Conservation (phyloP, 768 basidiomycete species). For the Rhizopogon salebrosus region DNA sequence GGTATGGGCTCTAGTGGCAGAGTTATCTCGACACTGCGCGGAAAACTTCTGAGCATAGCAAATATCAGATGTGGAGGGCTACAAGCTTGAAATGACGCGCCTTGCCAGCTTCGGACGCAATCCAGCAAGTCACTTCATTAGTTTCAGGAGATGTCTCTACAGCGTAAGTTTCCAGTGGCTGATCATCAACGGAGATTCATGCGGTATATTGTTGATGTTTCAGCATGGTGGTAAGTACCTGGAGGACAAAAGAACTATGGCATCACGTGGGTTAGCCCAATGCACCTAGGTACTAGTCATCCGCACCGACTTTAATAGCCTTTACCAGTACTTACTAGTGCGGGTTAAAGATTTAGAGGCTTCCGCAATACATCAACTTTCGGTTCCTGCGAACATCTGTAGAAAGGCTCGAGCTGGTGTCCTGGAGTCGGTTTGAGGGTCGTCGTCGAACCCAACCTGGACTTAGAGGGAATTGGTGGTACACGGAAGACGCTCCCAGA, state of each 20-base stretch:
- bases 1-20: neutral
- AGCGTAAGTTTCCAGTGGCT: neutral
- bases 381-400: too few species aligned
- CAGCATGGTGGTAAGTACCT: neutral
- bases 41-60: slow-evolving; percentile 15
- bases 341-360: too few species aligned
- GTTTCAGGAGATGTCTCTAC: neutral
- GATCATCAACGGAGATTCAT: neutral
- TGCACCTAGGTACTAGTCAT: too few species aligned
- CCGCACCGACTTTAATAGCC: too few species aligned
- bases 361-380: too few species aligned
- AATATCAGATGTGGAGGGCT: neutral
- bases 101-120: neutral
- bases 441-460: too few species aligned
- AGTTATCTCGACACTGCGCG: slow-evolving; percentile 7
- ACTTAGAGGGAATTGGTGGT: too few species aligned
- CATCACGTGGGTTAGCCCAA: neutral
- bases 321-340: too few species aligned
- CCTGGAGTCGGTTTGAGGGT: too few species aligned
- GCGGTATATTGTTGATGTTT: neutral
- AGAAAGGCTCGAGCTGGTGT: too few species aligned
- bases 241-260: too few species aligned
- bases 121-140: neutral
- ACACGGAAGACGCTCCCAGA: too few species aligned
- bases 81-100: neutral